phyloP scores from a whole-genome alignment of 805 yeast species.

The Priceomyces castillae region DNA sequence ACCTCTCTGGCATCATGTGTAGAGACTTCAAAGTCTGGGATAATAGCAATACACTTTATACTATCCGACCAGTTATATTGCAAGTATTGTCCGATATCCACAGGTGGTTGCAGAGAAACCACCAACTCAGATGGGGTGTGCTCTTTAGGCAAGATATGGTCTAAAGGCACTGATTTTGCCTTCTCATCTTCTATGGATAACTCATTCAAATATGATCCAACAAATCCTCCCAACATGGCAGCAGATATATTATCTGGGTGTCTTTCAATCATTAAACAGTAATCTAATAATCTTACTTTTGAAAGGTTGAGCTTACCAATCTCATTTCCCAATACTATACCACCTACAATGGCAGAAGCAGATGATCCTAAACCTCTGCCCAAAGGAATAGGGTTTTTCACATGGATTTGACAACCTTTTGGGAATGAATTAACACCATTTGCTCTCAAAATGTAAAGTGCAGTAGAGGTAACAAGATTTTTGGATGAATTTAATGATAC shows the following conservation, averaged over 20 bases:
- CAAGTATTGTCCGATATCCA: conserved; percentile 83
- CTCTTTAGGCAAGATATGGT: conserved; percentile 71
- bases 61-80: conserved; percentile 78
- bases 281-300: conserved; percentile 80
- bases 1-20: conserved; percentile 92
- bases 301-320: conserved; percentile 70
- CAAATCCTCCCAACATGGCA: conserved; percentile 98
- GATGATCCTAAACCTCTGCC: conserved; percentile 98
- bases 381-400: conserved; percentile 87
- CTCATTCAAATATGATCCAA: conserved; percentile 89
- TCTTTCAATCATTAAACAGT: conserved; percentile 94
- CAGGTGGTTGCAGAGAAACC: conserved; percentile 57
- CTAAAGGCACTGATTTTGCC: conserved; percentile 79
- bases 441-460: conserved; percentile 85
- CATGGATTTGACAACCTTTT: conserved; percentile 73
- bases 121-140: conserved; percentile 56
- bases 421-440: conserved; percentile 78
- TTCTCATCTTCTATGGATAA: conserved; percentile 67
- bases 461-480: conserved; percentile 89
- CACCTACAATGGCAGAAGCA: conserved; percentile 98
- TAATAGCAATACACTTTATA: conserved; percentile 84
- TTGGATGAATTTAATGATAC: conserved; percentile 78
- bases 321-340: conserved; percentile 85
- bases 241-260: conserved; percentile 99
- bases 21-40: conserved; percentile 91